A percentile compares a stretch with the other conserved stretches of the same genome.
These are phyloP conservation scores for Cladosporium halotolerans DNA, from an alignment of 2,329 filamentous ascomycete species.

Conservation along the genomic window DNA sequence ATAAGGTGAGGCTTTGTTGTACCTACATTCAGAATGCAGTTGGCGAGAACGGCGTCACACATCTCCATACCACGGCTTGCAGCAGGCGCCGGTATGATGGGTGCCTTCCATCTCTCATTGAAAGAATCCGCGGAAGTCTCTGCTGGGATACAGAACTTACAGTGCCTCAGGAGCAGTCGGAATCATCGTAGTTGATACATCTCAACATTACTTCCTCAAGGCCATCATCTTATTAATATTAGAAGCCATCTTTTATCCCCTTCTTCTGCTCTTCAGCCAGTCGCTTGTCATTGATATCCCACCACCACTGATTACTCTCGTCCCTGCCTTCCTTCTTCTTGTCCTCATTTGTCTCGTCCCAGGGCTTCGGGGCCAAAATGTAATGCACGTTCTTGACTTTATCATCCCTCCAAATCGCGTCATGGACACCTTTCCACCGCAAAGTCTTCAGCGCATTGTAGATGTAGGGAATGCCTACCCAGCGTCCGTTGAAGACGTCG, in stretches of 20 bases:
- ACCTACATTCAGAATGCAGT: no score
- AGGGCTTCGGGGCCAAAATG: constrained; percentile 56
- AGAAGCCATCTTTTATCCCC: constrained; percentile 49
- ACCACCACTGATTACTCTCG: constrained; percentile 54
- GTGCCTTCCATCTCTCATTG: no score
- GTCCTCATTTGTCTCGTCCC: constrained; percentile 48
- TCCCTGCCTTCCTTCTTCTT: constrained; percentile 36
- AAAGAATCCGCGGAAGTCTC: no score
- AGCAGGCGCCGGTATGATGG: no score
- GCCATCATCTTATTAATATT: constrained; percentile 8
- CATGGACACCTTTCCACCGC: constrained; percentile 50
- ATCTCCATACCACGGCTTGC: no score
- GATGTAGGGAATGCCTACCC: constrained; percentile 54
- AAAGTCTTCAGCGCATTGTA: constrained; percentile 59
- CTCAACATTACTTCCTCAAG: neutral
- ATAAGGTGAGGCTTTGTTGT: no score
- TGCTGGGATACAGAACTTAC: no score
- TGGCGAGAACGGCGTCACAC: no score
- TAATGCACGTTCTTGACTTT: constrained; percentile 59
- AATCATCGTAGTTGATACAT: no score
- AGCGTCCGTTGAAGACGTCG: constrained; percentile 52
- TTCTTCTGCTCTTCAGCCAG: constrained; percentile 41
- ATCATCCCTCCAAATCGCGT: constrained; percentile 54
- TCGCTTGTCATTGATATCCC: constrained; percentile 46
- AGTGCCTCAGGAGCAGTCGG: no score